Conservation (phyloP, 495 filamentous ascomycete genomes). For the Viridothelium virens region DNA sequence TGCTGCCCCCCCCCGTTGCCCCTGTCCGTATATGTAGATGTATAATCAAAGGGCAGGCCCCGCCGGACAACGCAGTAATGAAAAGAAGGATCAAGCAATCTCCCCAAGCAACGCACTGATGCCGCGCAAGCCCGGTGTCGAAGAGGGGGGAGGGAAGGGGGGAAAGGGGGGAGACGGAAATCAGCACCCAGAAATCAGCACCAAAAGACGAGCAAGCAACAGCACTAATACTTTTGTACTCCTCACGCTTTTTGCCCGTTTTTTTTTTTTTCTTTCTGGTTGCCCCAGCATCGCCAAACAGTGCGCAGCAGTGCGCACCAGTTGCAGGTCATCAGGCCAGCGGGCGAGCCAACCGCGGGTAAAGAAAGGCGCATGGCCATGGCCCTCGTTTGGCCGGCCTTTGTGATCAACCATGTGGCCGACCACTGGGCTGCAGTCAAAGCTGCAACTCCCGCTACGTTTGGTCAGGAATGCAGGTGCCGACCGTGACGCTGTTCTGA, state of each 20-base stretch:
- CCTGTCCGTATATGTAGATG: not conserved
- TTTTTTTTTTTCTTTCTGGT: not conserved
- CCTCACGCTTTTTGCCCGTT: not conserved
- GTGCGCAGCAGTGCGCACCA: not conserved
- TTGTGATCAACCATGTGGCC: conserved; percentile 12
- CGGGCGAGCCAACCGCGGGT: conserved; percentile 9
- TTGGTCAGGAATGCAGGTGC: conserved; percentile 2
- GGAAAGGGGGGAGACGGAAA: not conserved
- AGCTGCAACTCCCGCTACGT: conserved; percentile 11
- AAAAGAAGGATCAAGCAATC: conserved; percentile 10
- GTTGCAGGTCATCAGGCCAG: conserved; percentile 1
- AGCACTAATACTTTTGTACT: not conserved
- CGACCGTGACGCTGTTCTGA: not conserved
- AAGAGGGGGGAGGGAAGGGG: not conserved
- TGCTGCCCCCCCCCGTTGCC: not conserved
- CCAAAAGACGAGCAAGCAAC: not conserved
- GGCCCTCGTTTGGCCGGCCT: conserved; percentile 4
- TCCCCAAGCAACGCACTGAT: conserved; percentile 6
- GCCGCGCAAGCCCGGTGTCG: not conserved
- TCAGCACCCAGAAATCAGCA: not conserved
- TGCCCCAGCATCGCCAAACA: not conserved
- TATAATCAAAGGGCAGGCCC: conserved; percentile 8
- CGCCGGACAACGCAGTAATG: not conserved
- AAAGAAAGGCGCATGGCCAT: conserved; percentile 5
- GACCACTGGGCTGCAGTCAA: not conserved